These are phyloP conservation scores for Tetrapisispora iriomotensis DNA, from an alignment of 805 yeast genomes.

Conservation along the genomic window DNA sequence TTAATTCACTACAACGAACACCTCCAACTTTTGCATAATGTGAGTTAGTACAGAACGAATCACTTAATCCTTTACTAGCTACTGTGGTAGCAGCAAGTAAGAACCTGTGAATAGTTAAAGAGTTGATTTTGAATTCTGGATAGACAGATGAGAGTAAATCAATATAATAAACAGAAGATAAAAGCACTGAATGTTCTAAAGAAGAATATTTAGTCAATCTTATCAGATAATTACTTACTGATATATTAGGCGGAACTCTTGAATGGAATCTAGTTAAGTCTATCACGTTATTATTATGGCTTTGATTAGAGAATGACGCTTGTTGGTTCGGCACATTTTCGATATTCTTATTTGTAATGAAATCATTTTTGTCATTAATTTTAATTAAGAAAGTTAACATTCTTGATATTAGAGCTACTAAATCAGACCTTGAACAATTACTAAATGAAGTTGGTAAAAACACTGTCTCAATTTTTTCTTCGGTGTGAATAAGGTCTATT, in stretches of 20 bases:
- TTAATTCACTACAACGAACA: slow-evolving; percentile 69
- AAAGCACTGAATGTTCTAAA: slow-evolving; percentile 70
- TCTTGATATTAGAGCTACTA: slow-evolving; percentile 62
- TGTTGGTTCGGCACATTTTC: neutral
- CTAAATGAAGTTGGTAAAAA: slow-evolving; percentile 37
- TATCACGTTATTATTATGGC: slow-evolving; percentile 8
- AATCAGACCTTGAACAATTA: slow-evolving; percentile 58
- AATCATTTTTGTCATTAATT: slow-evolving; percentile 49
- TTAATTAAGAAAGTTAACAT: slow-evolving; percentile 69
- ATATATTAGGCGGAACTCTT: slow-evolving; percentile 81
- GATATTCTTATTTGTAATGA: slow-evolving; percentile 12
- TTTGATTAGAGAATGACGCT: neutral
- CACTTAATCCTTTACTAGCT: slow-evolving; percentile 86
- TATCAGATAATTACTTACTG: slow-evolving; percentile 64
- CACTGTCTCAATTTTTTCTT: slow-evolving; percentile 13
- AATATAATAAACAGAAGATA: slow-evolving; percentile 80
- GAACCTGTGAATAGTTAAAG: slow-evolving; percentile 89
- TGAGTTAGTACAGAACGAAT: slow-evolving; percentile 83
- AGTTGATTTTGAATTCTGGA: slow-evolving; percentile 72
- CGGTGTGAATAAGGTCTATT: neutral
- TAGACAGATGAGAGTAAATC: slow-evolving; percentile 74
- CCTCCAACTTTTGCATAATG: slow-evolving; percentile 98
- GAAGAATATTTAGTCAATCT: slow-evolving; percentile 78
- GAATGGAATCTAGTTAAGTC: slow-evolving; percentile 83
- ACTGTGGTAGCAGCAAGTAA: slow-evolving; percentile 82